Base-by-base conservation (phyloP, 176 grass and related monocot genomes). In the Carex littledalei region DNA sequence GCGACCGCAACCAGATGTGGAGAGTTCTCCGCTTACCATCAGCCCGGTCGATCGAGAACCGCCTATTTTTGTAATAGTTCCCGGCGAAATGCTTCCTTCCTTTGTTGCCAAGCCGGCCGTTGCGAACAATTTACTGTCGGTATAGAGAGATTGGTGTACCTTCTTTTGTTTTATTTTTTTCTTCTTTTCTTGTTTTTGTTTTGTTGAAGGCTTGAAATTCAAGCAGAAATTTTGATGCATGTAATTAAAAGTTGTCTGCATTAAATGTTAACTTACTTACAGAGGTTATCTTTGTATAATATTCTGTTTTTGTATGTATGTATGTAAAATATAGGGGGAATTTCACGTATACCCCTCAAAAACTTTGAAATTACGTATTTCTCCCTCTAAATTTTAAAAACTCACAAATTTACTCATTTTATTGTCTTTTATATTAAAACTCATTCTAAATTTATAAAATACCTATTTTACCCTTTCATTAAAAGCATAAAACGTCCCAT, bases 151-250 rank as follows among this genome's bases (percentile, higher is more conserved):
- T 61, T 43, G 53, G n/a, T 83, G 59, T 83, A 65, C 11, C 63
- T 82, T 65, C 35, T 67, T 82, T 41, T 45, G 5, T 52, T 53
- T 29, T 83, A 18, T 5, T 31, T 83, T 52, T 5, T 31, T 77
- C 31, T 3, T 0, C 34, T 2, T 78, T 31, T 31, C 14, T 6
- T 21, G 1, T 11, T 50, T 83, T 62, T 63, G 15, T 24, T 83
- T 83, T 64, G 43, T 20, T 82, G 16, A 24, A 52, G 63, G 81
- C 81, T 83, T 83, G 63, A 83, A 55, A 6, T 83, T 83, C 63
- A 83, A 83, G 81, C 81, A 49, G 43, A 83, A 83, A 69, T 83
- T 83, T 83, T 83, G 74, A 45, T 83, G 26, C 20, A 67, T 52
- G 8, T 22, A 53, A 29, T 29, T 29, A 2, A 49, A 24, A 82